Evolutionary conservation across 768 basidiomycete species (phyloP), one percentile per base, ranked within the genome.

Genomic region (Dictyophora rubrovolvata): DNA sequence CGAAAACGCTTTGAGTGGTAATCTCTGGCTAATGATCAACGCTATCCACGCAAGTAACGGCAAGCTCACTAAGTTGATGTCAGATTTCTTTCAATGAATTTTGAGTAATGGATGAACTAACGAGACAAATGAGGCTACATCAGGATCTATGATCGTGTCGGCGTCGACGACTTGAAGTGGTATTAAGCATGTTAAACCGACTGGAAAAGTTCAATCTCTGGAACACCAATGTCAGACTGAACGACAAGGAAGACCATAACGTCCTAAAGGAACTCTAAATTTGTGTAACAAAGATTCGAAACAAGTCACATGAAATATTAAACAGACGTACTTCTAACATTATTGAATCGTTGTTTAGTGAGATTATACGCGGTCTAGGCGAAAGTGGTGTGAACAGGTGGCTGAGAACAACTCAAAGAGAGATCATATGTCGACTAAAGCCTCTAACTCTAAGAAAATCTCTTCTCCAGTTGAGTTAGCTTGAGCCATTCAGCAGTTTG

Each of bases 401-500:
- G 42, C 42, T 7, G 7, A 63, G 60, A 4, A 68, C 70, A 5
- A 67, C 53, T 69, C 51, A 1, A 68, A 68, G 16, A 56, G 37
- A 23, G 61, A 56, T 54, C 60, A 64, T 2, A 71, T 58, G 1
- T 66, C 56, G 20, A 69, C 34, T 48, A 69, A 63, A 1, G 28
- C 33, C 28, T 68, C 66, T 21, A 72, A 56, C 21, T 64, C 64
- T 20, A 49, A 49, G 46, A 56, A 37, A n/a, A 67, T 64, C 8
- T 56, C 60, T 14, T 59, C 55, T 0, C 63, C 54, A 20, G 60
- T 64, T 1, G 65, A 65, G 7, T 52, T 57, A 34, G 54, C 35
- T 28, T 64, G 56, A 11, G 69, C 67, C n/a, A 71, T 56, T 10
- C 65, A 59, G 53, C 71, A 71, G 33, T 58, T 49, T 8, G 55